Evolutionary conservation across 2,329 filamentous ascomycete genomes (phyloP).

Genomic region (Trichoderma hamatum): DNA sequence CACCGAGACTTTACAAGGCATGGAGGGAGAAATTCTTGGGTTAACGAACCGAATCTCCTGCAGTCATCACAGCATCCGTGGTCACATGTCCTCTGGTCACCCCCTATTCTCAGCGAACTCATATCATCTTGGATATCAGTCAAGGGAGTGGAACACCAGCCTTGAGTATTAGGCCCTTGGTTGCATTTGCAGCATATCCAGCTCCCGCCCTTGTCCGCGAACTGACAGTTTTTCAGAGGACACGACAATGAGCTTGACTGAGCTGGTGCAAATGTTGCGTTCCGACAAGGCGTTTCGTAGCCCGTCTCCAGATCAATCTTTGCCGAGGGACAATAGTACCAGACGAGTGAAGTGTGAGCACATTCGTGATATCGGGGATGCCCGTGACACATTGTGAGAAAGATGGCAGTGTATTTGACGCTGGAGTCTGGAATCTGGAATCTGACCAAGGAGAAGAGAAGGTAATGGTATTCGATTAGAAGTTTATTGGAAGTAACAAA

Average conservation of each 20-base stretch:
- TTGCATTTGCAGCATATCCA: slow-evolving; percentile 60
- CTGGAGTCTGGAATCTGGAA: neutral
- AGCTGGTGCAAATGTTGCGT: slow-evolving; percentile 51
- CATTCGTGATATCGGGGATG: slow-evolving; percentile 57
- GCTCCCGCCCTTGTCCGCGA: slow-evolving; percentile 50
- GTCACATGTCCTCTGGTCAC: slow-evolving; percentile 49
- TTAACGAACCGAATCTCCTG: slow-evolving; percentile 46
- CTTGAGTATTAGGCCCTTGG: slow-evolving; percentile 54
- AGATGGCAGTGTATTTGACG: rapidly evolving
- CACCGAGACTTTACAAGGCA: neutral
- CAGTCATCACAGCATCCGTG: slow-evolving; percentile 58
- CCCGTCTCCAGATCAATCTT: slow-evolving; percentile 52
- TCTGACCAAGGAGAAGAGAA: neutral
- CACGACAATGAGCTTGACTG: slow-evolving; percentile 51
- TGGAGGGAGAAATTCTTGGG: neutral
- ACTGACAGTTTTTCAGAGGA: slow-evolving; percentile 56
- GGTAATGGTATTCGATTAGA: neutral
- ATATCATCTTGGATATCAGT: slow-evolving; percentile 39
- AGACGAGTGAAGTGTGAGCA: slow-evolving; percentile 57
- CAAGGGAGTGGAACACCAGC: slow-evolving; percentile 54
- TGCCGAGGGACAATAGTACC: slow-evolving; percentile 55
- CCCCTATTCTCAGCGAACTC: slow-evolving; percentile 40
- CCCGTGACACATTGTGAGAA: slow-evolving; percentile 54
- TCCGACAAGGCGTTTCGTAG: slow-evolving; percentile 53
- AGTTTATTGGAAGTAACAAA: neutral